Base-by-base conservation (phyloP, 2,329 filamentous ascomycete genomes). In the Nigrospora osmanthi region DNA sequence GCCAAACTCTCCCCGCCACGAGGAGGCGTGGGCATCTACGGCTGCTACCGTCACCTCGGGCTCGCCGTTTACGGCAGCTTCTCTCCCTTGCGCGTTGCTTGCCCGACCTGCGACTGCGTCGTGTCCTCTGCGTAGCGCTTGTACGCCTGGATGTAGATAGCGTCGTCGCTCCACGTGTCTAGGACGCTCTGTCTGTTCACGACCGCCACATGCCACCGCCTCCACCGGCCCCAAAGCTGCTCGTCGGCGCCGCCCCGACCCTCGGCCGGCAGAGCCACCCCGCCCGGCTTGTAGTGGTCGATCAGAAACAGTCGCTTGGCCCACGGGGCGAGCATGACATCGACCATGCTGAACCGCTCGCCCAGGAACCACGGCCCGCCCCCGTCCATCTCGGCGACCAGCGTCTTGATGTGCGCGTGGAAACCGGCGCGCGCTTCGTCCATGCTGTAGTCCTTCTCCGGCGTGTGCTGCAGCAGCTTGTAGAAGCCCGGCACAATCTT, bases 241-340 rank as follows among this genome's bases (percentile, higher is more conserved):
- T 79, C 77, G 34, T 85, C 76, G 9, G 71, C 42, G 50, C 64
- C 53, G 11, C 47, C 52, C 14, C 54, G 43, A 3, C 50, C 50
- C 32, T 56, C 42, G 0, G 44, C 47, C 2, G 73, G 70, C 19
- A 79, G 65, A 0, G 70, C 72, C 3, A 71, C 51, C 0, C 77
- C 76, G 0, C 75, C 75, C 0, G 65, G 57, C 57, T 90, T 90
- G 58, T 84, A 90, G 50, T 87, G 74, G 53, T 90, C 84, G 52
- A 90, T 82, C 6, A 88, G 66, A 69, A 85, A 90, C 16, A 89
- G 58, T 13, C 86, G 71, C 54, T 81, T 75, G 0, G 81, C 80
- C 85, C 85, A 90, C 0, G 86, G 86, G 34, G 81, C 85, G 3
- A 89, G 65, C 49, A 80, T 75, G 19, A 89, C 69, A 60, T 91